These are phyloP conservation scores for Dryas integrifolia DNA, from an alignment of 331 rosid genomes.

Conservation along the genomic window DNA sequence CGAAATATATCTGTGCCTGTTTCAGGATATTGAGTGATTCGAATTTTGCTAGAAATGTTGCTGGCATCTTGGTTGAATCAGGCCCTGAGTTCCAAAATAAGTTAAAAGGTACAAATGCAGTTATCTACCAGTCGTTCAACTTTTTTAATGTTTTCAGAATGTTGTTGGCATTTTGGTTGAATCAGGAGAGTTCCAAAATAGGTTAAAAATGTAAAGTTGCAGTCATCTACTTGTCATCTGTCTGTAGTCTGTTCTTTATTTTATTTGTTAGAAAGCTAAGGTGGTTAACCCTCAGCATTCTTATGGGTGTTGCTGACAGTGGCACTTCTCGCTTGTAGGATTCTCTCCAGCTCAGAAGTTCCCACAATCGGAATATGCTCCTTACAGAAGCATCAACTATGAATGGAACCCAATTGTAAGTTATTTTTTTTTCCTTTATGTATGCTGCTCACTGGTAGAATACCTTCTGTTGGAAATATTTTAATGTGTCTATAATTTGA, in stretches of 20 bases:
- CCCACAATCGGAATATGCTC: slow-evolving; percentile 76
- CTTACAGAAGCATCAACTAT: slow-evolving; percentile 55
- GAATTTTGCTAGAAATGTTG: slow-evolving; percentile 55
- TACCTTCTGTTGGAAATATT: slow-evolving; percentile 1
- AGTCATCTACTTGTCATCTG: slow-evolving; percentile 21
- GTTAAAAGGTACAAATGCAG: slow-evolving; percentile 36
- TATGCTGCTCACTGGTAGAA: slow-evolving; percentile 18
- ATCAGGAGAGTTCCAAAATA: slow-evolving; percentile 41
- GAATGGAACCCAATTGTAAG: slow-evolving; percentile 88
- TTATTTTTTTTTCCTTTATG: slow-evolving; percentile 17
- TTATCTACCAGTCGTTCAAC: slow-evolving; percentile 31
- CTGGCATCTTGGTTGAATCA: slow-evolving; percentile 79
- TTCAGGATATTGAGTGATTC: slow-evolving; percentile 63
- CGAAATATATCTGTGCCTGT: slow-evolving; percentile 24
- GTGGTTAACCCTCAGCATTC: slow-evolving; percentile 5
- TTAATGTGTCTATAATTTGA: slow-evolving; percentile 9
- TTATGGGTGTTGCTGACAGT: slow-evolving; percentile 28
- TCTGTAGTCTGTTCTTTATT: neutral
- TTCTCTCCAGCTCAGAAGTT: slow-evolving; percentile 82
- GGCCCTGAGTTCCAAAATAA: slow-evolving; percentile 42
- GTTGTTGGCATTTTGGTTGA: slow-evolving; percentile 66
- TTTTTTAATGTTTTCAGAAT: slow-evolving; percentile 34
- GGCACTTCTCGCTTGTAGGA: slow-evolving; percentile 45
- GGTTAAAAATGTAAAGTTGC: slow-evolving; percentile 37
- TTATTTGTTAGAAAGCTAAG: neutral